A percentile compares a stretch with the other conserved stretches of the same genome.
Evolutionary conservation across 2,329 filamentous ascomycete species (phyloP).

Genomic region (Sporothrix mexicana): DNA sequence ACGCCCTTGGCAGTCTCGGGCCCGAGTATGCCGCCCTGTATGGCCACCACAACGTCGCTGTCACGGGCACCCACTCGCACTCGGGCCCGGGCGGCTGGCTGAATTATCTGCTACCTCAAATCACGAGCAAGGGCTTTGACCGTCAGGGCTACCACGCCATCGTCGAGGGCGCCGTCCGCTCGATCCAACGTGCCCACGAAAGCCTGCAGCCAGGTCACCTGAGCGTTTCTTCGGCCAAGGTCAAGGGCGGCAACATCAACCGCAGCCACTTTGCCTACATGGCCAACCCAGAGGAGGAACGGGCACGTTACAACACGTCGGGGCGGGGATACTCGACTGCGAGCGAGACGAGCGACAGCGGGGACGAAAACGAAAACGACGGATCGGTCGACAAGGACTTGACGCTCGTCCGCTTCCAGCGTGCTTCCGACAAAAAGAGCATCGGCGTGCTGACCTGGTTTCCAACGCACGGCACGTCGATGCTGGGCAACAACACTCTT

Average conservation of each 20-base stretch:
- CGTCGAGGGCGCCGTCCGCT: conserved; percentile 79
- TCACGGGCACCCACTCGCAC: conserved; percentile 90
- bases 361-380: conserved; percentile 39
- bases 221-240: conserved; percentile 64
- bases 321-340: not conserved
- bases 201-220: conserved; percentile 62
- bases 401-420: conserved; percentile 76
- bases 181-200: conserved; percentile 79
- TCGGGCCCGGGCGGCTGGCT: conserved; percentile 89
- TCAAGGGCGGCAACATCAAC: conserved; percentile 79
- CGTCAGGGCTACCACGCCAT: conserved; percentile 86
- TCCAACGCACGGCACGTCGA: conserved; percentile 85
- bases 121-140: conserved; percentile 84
- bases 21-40: conserved; percentile 72
- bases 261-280: conserved; percentile 84
- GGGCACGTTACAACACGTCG: conserved; percentile 64
- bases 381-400: conserved; percentile 71
- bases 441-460: conserved; percentile 90
- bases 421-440: conserved; percentile 72
- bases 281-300: conserved; percentile 77
- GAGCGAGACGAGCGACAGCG: not conserved
- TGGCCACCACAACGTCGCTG: conserved; percentile 78
- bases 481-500: conserved; percentile 89
- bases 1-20: conserved; percentile 71
- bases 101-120: conserved; percentile 88